These are phyloP conservation scores for Nemania diffusa DNA, from an alignment of 2,329 filamentous ascomycete species.

Conservation along the genomic window DNA sequence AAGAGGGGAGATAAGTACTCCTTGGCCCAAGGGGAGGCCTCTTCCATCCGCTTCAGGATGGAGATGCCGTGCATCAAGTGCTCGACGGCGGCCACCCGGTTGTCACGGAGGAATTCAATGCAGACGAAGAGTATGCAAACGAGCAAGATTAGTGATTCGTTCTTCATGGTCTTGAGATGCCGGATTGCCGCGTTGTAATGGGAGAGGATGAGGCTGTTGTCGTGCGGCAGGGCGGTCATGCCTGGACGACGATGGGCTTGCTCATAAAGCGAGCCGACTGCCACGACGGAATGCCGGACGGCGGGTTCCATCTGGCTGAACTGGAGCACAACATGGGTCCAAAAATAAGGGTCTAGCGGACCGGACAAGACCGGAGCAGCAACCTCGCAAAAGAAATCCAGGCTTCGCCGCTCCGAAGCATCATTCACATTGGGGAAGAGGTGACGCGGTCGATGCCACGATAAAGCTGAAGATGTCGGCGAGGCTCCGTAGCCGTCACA, in stretches of 20 bases:
- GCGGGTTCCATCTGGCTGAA: constrained; percentile 52
- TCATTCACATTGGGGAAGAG: constrained; percentile 42
- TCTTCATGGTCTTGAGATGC: constrained; percentile 46
- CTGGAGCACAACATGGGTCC: constrained; percentile 55
- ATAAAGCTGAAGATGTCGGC: constrained; percentile 35
- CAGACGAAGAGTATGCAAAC: constrained; percentile 57
- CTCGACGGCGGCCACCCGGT: constrained; percentile 50
- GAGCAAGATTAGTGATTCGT: constrained; percentile 52
- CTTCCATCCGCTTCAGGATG: constrained; percentile 49
- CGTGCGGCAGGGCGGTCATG: constrained; percentile 17
- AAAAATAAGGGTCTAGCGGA: constrained; percentile 53
- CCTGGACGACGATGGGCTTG: constrained; percentile 39
- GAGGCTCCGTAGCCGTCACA: constrained; percentile 49
- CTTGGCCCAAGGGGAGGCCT: constrained; percentile 45
- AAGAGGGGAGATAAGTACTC: constrained; percentile 52
- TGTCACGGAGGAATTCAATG: constrained; percentile 55
- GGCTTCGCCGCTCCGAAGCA: constrained; percentile 46
- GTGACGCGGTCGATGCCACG: constrained; percentile 53
- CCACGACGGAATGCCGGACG: constrained; percentile 52
- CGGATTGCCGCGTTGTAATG: constrained; percentile 57
- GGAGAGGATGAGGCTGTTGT: constrained; percentile 50
- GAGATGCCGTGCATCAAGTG: constrained; percentile 54
- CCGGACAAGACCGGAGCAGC: constrained; percentile 53
- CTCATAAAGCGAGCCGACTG: constrained; percentile 55
- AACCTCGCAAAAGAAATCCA: constrained; percentile 53